Evolutionary conservation across 1,139 yeast species (phyloP).

Genomic region (Geotrichum cucujoidarum): DNA sequence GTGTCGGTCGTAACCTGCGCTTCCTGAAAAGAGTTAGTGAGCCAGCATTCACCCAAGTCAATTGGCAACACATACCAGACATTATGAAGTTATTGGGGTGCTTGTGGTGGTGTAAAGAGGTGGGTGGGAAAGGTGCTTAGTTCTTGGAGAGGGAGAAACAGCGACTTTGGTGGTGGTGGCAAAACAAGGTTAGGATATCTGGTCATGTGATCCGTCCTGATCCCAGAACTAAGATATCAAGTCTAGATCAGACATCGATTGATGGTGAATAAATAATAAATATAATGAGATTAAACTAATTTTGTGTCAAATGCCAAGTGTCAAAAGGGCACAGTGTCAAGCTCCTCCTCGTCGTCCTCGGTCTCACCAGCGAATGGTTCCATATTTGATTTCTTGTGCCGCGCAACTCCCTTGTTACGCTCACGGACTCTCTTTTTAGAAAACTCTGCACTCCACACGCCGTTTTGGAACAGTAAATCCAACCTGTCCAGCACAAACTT

Average conservation of each 20-base stretch:
- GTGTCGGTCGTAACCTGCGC: slow-evolving; percentile 93
- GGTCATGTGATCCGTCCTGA: not conserved
- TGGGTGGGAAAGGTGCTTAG: not conserved
- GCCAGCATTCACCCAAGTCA: not conserved
- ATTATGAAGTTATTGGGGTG: slow-evolving; percentile 9
- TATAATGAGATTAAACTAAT: no score
- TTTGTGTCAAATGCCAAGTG: not conserved
- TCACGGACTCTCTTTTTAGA: slow-evolving; percentile 8
- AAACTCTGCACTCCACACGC: slow-evolving; percentile 17
- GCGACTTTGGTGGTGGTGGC: slow-evolving; percentile 13
- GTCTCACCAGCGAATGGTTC: not conserved
- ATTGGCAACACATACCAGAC: slow-evolving; percentile 16
- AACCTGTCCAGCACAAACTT: slow-evolving; percentile 14
- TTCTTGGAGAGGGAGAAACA: not conserved
- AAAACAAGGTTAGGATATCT: not conserved
- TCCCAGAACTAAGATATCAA: no score
- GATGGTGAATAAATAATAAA: no score
- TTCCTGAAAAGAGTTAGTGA: slow-evolving; percentile 22
- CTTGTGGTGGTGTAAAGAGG: no score
- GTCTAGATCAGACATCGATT: no score
- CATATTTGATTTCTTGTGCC: not conserved
- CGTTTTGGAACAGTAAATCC: slow-evolving; percentile 9
- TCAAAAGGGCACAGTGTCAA: slow-evolving; percentile 8
- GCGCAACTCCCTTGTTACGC: slow-evolving; percentile 3
- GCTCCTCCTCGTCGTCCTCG: not conserved